Evolutionary conservation across 2,329 filamentous ascomycete species (phyloP), one percentile per base, ranked within the genome.

Genomic region (Apiospora hydei): DNA sequence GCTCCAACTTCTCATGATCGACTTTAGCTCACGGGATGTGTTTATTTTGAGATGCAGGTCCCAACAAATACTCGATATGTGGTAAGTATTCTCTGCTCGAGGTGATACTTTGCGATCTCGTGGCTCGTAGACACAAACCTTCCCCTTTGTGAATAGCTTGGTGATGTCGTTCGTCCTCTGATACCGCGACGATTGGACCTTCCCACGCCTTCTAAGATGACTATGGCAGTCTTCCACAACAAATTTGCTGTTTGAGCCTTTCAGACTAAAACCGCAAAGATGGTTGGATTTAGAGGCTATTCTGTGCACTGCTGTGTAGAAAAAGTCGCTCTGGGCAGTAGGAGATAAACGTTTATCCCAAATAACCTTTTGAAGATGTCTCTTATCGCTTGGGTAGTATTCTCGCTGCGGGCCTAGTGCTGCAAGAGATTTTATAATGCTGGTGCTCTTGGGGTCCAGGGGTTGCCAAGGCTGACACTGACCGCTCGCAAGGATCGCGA

Each of bases 401-500:
- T 77, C 72, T 46, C 82, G 74, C 1, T 24, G 57, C 1, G 82
- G 77, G 43, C 77, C 71, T 66, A 88, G 49, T 75, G 21, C 3
- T 0, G 69, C 68, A 0, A 84, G 74, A 1, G 30, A 57, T 1
- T 70, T 13, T 0, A 84, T 71, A 16, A 77, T 72, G 0, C 4
- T 3, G 4, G 72, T 26, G 0, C 41, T n/a, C 0, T 0, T 0
- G 0, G 0, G 0, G 0, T 53, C 41, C 1, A 86, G 64, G 0
- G 83, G 80, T 0, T 71, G 76, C 87, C 87, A 89, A 0, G 88
- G 87, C 46, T 88, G 86, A 46, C 85, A 87, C 1, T 80, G 79
- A 0, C 85, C 88, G 0, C 88, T 88, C 4, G 79, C 75, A 0
- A 93, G 80, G 53, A 83, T 85, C 3, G 83, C 77, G 0, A 90